Evolutionary conservation across 192 early-diverging fungal genomes (phyloP), one percentile per base, ranked within the genome.

Genomic region (Martensiomyces pterosporus): DNA sequence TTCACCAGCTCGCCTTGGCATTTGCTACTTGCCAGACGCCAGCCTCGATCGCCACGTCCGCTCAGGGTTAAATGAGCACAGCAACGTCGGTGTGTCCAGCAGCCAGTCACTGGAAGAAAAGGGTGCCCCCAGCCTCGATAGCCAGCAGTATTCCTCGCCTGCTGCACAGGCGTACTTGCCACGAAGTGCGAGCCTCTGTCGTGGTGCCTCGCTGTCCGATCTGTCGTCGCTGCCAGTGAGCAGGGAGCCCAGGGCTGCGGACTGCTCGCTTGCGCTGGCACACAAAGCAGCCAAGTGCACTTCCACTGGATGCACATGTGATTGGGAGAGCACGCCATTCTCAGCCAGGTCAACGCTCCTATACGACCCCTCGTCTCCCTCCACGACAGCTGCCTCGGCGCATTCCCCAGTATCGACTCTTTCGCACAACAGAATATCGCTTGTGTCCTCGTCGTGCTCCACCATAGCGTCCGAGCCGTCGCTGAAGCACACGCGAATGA

Each of bases 361-460:
- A 25, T 72, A 64, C 18, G 68, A 72, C 21, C 27, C 67, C 12
- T 39, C 52, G 33, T 48, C 55, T 21, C 29, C 54, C 6, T 33
- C 46, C 2, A 25, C 50, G 33, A 39, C 24, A 7, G 17, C 46
- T 2, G 34, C 53, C 4, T 58, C 42, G 16, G 23, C 56, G 2
- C 39, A 39, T 34, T 64, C 67, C 10, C 67, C 67, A 5, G 43
- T 55, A 32, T 64, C 60, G 14, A 60, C 61, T 6, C 33, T 60
- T 8, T 60, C 61, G 57, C 61, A 45, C 45, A 52, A 71, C 45
- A 52, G 68, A n/a, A 52, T 53, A 16, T 73, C 69, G 17, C 36
- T 64, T 27, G 57, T 73, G 17, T 72, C 68, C 9, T 69, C 66
- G 5, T 61, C 69, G 15, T 73, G 69, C 57, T 73, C 69, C 12